Conservation (phyloP, 163 green algal genomes). For the Scenedesmus sp. region DNA sequence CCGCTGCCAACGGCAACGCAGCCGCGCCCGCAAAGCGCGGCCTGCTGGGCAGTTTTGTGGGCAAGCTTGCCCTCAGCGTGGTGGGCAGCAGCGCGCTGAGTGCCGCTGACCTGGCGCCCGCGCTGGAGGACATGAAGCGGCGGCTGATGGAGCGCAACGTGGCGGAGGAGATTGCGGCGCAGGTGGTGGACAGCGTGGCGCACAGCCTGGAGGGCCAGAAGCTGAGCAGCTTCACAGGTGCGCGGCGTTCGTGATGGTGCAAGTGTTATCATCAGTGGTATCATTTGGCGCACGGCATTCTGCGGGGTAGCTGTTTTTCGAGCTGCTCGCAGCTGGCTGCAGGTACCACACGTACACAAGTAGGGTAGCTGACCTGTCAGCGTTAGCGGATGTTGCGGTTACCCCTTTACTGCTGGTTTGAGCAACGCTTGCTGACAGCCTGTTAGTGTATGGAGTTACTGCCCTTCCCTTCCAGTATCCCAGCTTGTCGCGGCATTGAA, state of each 20-base stretch:
- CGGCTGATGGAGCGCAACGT: conserved; percentile 99
- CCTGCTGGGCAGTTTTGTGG: conserved; percentile 84
- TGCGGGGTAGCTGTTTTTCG: no score
- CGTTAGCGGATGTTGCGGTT: no score
- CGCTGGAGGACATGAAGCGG: conserved; percentile 92
- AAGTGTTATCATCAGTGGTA: no score
- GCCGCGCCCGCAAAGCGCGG: conserved; percentile 57
- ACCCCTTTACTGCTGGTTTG: no score
- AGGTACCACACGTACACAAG: no score
- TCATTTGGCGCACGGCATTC: no score
- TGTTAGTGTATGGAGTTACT: background rate
- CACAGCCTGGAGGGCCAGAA: conserved; percentile 86
- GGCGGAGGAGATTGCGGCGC: conserved; percentile 94
- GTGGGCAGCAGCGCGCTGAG: conserved; percentile 87
- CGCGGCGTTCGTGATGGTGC: background rate
- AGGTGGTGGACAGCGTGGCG: conserved; percentile 78
- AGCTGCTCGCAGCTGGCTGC: no score
- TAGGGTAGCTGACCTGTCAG: no score
- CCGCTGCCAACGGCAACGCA: conserved; percentile 26
- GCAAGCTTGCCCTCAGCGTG: conserved; percentile 81
- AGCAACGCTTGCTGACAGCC: no score
- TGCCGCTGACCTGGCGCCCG: conserved; percentile 85
- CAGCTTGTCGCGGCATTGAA: no score
- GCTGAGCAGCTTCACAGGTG: conserved; percentile 90
- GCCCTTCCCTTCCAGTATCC: background rate